Evolutionary conservation across 768 basidiomycete species (phyloP), one percentile per base, ranked within the genome.

Genomic region (Boletellus ananas): DNA sequence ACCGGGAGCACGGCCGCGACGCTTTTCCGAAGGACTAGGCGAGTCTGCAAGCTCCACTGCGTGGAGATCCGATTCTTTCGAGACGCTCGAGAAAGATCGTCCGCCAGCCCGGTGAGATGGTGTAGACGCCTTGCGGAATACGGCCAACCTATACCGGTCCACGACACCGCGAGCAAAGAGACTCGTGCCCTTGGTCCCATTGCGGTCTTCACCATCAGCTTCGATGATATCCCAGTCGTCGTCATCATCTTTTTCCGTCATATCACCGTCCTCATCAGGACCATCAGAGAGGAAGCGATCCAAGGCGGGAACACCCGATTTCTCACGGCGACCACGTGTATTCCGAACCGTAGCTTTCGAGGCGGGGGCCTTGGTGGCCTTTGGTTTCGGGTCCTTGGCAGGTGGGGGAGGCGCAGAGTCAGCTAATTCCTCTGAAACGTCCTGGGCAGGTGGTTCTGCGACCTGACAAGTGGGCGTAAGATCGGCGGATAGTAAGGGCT

Each of bases 201-300:
- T 92, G 52, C 84, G 77, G 50, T 91, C 90, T 62, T 90, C 90
- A n/a, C 81, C 83, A 55, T 86, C 85, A 6, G 72, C 87, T 34
- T 92, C 89, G 52, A 95, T 78, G 55, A 94, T 80, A 77, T 94
- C 92, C 92, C 93, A 95, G 49, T 93, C 92, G 36, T 91, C 87
- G 44, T 92, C 90, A 47, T 85, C 82, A 17, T 70, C 69, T 45
- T 49, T 70, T 58, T 76, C 75, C 17, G 70, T 72, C 48, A 61
- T 63, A 27, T 70, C 71, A 1, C 59, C 73, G 16, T 76, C 74
- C 51, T 72, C 75, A 25, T 74, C 74, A 51, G 69, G 70, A 34
- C 67, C 76, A 62, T 82, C 83, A 13, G 79, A 77, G 25, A 89
- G 69, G 61, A 83, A 81, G 40, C 82, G 79, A 66, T 93, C 89